Conservation (phyloP, 192 early-diverging fungal genomes). For the Entomortierella chlamydospora region DNA sequence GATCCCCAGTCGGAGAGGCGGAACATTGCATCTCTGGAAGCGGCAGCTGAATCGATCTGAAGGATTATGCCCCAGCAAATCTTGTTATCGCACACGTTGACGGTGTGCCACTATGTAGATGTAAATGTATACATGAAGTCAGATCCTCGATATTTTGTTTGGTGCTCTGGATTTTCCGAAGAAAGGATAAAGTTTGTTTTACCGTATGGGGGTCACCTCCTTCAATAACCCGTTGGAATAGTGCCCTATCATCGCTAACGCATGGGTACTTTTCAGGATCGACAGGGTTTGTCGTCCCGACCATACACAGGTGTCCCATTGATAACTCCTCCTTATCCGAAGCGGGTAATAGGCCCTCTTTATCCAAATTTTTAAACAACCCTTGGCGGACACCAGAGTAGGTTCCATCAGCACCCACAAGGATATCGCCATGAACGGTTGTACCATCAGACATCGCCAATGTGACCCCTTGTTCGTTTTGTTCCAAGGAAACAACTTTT, state of each 20-base stretch:
- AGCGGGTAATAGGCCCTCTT: background rate
- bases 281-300: conserved; percentile 8
- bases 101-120: conserved; percentile 16
- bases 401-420: background rate
- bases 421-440: conserved; percentile 14
- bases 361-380: conserved; percentile 2
- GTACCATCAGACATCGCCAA: background rate
- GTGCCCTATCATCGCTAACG: background rate
- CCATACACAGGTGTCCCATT: background rate
- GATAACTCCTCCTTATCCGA: background rate
- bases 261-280: conserved; percentile 15
- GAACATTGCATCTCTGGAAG: background rate
- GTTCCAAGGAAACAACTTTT: no score
- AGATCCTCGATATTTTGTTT: no score
- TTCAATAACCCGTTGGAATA: conserved; percentile 6
- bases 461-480: no score
- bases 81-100: conserved; percentile 3
- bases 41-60: conserved; percentile 5
- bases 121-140: no score
- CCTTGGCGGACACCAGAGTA: conserved; percentile 2
- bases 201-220: no score
- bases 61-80: conserved; percentile 11
- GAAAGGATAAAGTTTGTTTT: no score
- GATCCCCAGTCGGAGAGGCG: conserved; percentile 16
- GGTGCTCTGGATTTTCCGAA: no score